Evolutionary conservation across 345 rosid species (phyloP), one percentile per base, ranked within the genome.

Genomic region (Psidium guajava): DNA sequence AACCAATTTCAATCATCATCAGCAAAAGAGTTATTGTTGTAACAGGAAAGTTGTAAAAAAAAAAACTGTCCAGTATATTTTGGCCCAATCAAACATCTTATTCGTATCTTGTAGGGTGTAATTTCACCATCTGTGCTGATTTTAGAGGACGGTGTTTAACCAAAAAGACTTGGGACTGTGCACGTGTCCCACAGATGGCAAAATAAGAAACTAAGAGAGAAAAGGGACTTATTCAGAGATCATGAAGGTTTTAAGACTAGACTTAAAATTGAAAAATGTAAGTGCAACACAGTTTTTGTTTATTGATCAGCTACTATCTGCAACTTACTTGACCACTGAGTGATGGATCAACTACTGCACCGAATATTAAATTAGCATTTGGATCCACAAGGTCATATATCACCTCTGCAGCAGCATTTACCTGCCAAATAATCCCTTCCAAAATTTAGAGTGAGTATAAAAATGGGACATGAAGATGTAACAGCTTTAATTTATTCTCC

Each of bases 301-400:
- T 27, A 56, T 54, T 53, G 56, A 52, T 82, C 55, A 25, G 84
- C 58, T 42, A 82, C 47, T 6, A 42, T 69, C 77, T 21, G 24
- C 24, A 82, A 53, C 96, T 90, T 91, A 96, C 99, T 91, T 95
- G 99, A 89, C 98, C 96, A 58, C 90, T 93, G 47, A 95, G 84
- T 44, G 96, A 86, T 81, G 99, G 99, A 91, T 96, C 99, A 57
- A 95, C 91, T 51, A 95, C 98, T n/a, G 99, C 98, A 53, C 99
- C 98, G 61, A 97, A 97, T 88, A 97, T 95, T 73, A 95, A 91
- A 93, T 95, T 97, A 28, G 99, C 98, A 57, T 95, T 91, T 84
- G 98, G 98, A 92, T 97, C 98, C 49, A 97, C 99, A 75, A 97
- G 96, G 83, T 95, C 99, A 87, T 95, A 94, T 85, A 95, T 97